phyloP scores from a whole-genome alignment of 2,329 filamentous ascomycete genomes.

The Alternaria gansuensis region DNA sequence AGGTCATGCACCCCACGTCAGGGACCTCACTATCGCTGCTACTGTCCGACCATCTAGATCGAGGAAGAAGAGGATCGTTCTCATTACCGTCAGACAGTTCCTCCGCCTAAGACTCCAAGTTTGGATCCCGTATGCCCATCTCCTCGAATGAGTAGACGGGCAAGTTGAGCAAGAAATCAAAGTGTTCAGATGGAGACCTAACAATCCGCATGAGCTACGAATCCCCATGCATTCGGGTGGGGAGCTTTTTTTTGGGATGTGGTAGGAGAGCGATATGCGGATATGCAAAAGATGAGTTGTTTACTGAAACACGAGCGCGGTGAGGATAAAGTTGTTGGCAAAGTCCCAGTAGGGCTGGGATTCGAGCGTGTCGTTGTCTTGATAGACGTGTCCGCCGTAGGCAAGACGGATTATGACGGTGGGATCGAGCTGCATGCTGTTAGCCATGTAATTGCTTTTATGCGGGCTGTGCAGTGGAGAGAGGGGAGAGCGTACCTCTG shows the following conservation, averaged over 20 bases:
- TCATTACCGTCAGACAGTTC: background rate
- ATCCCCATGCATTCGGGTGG: background rate
- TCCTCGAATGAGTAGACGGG: background rate
- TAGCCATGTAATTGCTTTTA: slow-evolving; percentile 9
- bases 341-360: slow-evolving; percentile 75
- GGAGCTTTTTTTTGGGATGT: background rate
- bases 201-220: background rate
- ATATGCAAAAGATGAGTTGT: background rate
- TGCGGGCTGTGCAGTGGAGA: background rate
- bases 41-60: background rate
- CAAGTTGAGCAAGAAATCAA: background rate
- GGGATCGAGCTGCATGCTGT: slow-evolving; percentile 59
- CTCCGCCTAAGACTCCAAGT: too few relatives aligned
- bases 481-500: slow-evolving; percentile 63
- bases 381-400: slow-evolving; percentile 82
- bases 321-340: slow-evolving; percentile 47
- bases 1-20: background rate
- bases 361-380: slow-evolving; percentile 70
- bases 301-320: slow-evolving; percentile 21
- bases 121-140: background rate
- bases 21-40: background rate
- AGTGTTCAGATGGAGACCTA: background rate
- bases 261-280: background rate
- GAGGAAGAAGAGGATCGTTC: background rate
- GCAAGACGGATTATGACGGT: slow-evolving; percentile 72